These are phyloP conservation scores for Talaromyces islandicus DNA, from an alignment of 2,329 filamentous ascomycete genomes.

Conservation along the genomic window DNA sequence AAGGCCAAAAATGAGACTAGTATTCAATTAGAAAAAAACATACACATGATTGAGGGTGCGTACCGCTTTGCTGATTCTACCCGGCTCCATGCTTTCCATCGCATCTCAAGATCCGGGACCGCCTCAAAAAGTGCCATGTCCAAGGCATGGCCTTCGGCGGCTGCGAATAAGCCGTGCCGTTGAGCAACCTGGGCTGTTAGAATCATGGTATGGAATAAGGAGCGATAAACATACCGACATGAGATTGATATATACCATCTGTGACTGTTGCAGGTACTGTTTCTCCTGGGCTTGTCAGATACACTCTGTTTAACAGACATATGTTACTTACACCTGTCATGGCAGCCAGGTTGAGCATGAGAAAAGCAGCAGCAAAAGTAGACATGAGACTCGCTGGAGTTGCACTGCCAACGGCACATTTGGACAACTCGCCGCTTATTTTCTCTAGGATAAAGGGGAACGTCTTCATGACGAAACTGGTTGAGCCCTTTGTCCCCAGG, in stretches of 20 bases:
- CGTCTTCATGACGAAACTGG: conserved; percentile 43
- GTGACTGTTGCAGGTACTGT: conserved; percentile 41
- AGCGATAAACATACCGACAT: conserved; percentile 29
- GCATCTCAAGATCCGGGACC: conserved; percentile 38
- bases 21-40: background rate
- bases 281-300: conserved; percentile 26
- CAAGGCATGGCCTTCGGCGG: conserved; percentile 39
- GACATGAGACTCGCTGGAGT: conserved; percentile 39
- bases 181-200: conserved; percentile 33
- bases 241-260: conserved; percentile 47
- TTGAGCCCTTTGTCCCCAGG: conserved; percentile 46
- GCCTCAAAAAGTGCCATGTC: conserved; percentile 37
- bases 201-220: background rate
- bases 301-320: background rate
- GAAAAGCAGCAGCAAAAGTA: conserved; percentile 42
- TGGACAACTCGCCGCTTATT: conserved; percentile 38
- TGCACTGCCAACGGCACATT: conserved; percentile 34
- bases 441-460: conserved; percentile 37
- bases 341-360: conserved; percentile 46
- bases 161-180: conserved; percentile 46
- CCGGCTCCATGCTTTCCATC: conserved; percentile 50
- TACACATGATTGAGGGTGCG: background rate
- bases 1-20: conserved; percentile 40
- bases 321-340: conserved; percentile 36
- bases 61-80: conserved; percentile 47